These are phyloP conservation scores for Handroanthus guayacan DNA, from an alignment of 257 asterid species.

Conservation along the genomic window DNA sequence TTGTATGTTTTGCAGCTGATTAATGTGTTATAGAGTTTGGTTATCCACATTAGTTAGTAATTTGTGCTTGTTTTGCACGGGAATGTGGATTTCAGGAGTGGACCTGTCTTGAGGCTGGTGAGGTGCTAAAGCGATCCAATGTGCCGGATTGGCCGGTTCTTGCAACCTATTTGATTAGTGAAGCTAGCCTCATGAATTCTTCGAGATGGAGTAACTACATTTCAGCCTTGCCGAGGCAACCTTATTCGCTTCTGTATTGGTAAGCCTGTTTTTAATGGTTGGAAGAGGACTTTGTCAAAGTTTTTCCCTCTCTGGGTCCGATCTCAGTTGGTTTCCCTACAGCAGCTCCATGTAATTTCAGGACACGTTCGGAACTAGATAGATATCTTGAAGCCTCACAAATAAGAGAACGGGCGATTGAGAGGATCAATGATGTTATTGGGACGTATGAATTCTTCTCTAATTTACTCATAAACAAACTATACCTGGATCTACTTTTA, in stretches of 20 bases:
- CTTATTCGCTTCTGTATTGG: constrained; percentile 96
- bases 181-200: constrained; percentile 68
- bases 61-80: constrained; percentile 24
- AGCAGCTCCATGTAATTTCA: constrained; percentile 81
- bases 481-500: background rate
- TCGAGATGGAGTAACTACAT: constrained; percentile 94
- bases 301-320: constrained; percentile 41
- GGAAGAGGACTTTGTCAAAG: constrained; percentile 21
- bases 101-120: constrained; percentile 79
- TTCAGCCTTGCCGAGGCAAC: constrained; percentile 93
- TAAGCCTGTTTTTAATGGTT: constrained; percentile 43
- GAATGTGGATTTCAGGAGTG: constrained; percentile 63
- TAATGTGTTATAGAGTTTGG: background rate
- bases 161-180: constrained; percentile 90
- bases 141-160: constrained; percentile 98
- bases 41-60: constrained; percentile 13
- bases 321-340: constrained; percentile 77
- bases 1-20: background rate
- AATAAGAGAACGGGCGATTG: constrained; percentile 84
- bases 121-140: constrained; percentile 62
- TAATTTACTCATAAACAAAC: background rate
- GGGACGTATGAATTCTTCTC: constrained; percentile 79
- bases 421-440: constrained; percentile 81
- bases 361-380: constrained; percentile 93
- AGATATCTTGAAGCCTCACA: constrained; percentile 94